A percentile compares a stretch with the other conserved stretches of the same genome.
These are phyloP conservation scores for Dryas drummondii DNA, from an alignment of 306 rosid species.

Conservation along the genomic window DNA sequence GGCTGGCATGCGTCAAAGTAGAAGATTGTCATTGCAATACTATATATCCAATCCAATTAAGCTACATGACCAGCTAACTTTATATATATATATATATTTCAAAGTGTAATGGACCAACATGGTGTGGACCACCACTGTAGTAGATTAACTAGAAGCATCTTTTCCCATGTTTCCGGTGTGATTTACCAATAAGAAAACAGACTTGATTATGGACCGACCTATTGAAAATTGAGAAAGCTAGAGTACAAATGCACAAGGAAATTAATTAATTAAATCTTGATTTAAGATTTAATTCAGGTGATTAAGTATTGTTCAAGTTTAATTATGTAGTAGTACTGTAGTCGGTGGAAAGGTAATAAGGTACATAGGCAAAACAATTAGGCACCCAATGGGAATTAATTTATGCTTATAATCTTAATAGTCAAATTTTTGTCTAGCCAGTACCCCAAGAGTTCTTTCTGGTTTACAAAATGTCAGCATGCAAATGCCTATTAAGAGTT, in stretches of 20 bases:
- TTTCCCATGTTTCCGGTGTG: slow-evolving; percentile 34
- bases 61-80: no score
- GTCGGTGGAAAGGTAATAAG: slow-evolving; percentile 15
- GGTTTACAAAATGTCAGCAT: no score
- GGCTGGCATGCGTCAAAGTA: slow-evolving; percentile 37
- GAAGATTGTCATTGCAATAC: slow-evolving; percentile 14
- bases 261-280: slow-evolving; percentile 9
- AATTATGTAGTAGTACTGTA: not conserved
- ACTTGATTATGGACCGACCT: not conserved
- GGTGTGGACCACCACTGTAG: slow-evolving; percentile 29
- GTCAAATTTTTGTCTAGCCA: no score
- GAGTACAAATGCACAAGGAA: slow-evolving; percentile 12
- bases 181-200: slow-evolving; percentile 25
- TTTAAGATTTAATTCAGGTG: not conserved
- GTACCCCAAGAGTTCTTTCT: no score
- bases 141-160: slow-evolving; percentile 27
- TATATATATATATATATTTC: no score
- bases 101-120: slow-evolving; percentile 12
- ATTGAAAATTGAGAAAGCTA: slow-evolving; percentile 1
- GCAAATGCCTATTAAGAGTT: no score
- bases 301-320: not conserved
- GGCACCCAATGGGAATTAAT: not conserved
- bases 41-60: not conserved
- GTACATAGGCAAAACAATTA: not conserved
- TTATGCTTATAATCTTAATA: not conserved